A percentile compares a stretch with the other conserved stretches of the same genome.
Evolutionary conservation across 176 grass and related monocot species (phyloP).

Genomic region (Aegilops sharonensis): DNA sequence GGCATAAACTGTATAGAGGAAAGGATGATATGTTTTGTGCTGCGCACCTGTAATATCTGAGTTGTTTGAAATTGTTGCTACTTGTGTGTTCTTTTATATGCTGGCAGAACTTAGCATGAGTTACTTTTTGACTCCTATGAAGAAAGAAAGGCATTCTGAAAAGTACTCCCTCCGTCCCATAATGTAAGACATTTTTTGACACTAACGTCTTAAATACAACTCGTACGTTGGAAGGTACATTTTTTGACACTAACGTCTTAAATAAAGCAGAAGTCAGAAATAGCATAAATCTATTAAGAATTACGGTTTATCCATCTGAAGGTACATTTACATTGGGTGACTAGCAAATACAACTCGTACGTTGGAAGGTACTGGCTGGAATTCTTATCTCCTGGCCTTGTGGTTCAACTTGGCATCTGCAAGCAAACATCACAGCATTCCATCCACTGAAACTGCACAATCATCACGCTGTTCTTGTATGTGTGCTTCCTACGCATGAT

Average conservation of each 20-base stretch:
- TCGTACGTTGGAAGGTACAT: too few species aligned
- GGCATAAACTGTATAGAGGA: not conserved
- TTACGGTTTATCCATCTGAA: not conserved
- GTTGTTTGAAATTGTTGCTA: not conserved
- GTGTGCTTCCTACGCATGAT: constrained; percentile 18
- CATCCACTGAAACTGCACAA: not conserved
- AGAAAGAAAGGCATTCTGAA: not conserved
- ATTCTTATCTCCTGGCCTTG: not conserved
- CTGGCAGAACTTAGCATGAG: not conserved
- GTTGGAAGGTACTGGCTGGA: not conserved
- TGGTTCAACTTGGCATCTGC: not conserved
- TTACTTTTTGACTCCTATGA: not conserved
- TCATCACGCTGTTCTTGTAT: not conserved
- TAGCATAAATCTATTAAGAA: not conserved
- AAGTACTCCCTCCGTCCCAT: not conserved
- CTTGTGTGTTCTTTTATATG: not conserved
- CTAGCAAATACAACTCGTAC: not conserved
- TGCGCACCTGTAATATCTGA: not conserved
- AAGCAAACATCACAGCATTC: not conserved
- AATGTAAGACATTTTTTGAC: too few species aligned
- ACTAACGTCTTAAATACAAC: too few species aligned
- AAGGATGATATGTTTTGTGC: not conserved
- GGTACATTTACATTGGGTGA: not conserved
- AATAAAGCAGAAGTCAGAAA: too few species aligned
- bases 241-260: too few species aligned